A percentile compares a stretch with the other conserved stretches of the same genome.
Evolutionary conservation across 1,139 yeast species (phyloP).

Genomic region (Lipomyces yarrowii): DNA sequence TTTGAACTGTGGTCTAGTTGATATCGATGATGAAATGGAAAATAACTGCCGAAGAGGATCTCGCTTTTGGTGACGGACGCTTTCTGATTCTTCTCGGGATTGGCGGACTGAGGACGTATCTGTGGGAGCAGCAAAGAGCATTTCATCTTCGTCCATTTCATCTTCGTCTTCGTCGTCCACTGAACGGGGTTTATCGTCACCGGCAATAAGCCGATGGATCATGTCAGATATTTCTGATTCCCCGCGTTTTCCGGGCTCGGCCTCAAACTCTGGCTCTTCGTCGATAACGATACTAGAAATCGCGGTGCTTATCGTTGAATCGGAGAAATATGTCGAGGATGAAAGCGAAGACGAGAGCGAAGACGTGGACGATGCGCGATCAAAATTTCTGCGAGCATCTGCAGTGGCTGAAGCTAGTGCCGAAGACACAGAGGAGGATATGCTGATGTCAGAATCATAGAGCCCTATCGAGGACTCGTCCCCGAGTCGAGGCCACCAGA

Average conservation of each 20-base stretch:
- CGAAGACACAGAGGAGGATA: constrained; percentile 13
- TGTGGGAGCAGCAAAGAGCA: constrained; percentile 22
- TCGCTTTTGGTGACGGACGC: constrained; percentile 5
- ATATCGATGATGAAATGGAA: constrained; percentile 11
- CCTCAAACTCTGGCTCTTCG: constrained; percentile 11
- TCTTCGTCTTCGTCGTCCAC: constrained; percentile 21
- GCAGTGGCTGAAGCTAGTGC: constrained; percentile 21
- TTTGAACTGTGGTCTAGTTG: not conserved
- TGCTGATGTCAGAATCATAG: constrained; percentile 4
- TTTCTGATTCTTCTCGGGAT: constrained; percentile 9
- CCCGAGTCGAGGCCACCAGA: constrained; percentile 19
- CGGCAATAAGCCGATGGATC: constrained; percentile 30
- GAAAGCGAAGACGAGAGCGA: constrained; percentile 22
- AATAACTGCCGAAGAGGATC: constrained; percentile 11
- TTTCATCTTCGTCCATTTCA: constrained; percentile 26
- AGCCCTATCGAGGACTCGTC: not conserved
- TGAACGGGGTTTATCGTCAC: constrained; percentile 16
- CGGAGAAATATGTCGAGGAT: constrained; percentile 22
- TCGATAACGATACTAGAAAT: constrained; percentile 23
- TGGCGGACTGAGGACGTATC: constrained; percentile 19
- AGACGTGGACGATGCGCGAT: constrained; percentile 22
- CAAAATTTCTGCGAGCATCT: constrained; percentile 23
- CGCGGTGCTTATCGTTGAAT: constrained; percentile 23
- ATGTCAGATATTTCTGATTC: constrained; percentile 29
- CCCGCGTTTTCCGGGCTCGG: constrained; percentile 11